phyloP scores from a whole-genome alignment of 2,329 filamentous ascomycete genomes.

The Mycocentrospora acerina region DNA sequence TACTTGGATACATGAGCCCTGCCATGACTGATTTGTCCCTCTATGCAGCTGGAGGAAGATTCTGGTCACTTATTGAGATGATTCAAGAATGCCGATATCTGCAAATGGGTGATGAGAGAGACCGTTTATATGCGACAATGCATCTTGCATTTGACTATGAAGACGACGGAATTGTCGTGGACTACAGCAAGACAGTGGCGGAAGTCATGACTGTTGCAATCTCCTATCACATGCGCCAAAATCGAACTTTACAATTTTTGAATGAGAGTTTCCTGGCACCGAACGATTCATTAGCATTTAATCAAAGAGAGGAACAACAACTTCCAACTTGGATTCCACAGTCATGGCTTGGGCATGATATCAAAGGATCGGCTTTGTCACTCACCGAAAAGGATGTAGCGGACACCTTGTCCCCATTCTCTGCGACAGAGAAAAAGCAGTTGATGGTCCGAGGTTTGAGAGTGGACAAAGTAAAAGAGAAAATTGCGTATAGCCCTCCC shows the following conservation, averaged over 20 bases:
- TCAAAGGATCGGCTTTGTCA: not conserved
- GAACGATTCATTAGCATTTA: too few species aligned
- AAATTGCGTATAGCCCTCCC: not conserved
- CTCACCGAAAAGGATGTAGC: not conserved
- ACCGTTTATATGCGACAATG: constrained; percentile 5
- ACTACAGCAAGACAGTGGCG: constrained; percentile 1
- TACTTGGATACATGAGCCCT: too few species aligned
- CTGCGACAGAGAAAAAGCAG: not conserved
- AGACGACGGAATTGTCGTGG: constrained; percentile 1
- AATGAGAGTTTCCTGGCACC: not conserved
- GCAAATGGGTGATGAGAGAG: not conserved
- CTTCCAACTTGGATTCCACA: not conserved
- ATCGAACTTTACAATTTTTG: constrained; percentile 1
- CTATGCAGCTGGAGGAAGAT: too few species aligned
- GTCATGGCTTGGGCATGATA: not conserved
- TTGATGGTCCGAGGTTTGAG: constrained; percentile 1
- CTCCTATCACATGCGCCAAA: not conserved
- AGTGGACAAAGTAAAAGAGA: not conserved
- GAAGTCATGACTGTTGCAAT: not conserved
- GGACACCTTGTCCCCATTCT: not conserved
- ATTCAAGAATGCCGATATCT: not conserved
- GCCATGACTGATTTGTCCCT: too few species aligned
- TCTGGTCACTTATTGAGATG: not conserved
- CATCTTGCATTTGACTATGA: constrained; percentile 3
- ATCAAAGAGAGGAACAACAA: not conserved